Percentiles rank a stretch among this genome's conserved stretches.
These are phyloP conservation scores for Populus hybrid DNA, from an alignment of 441 rosid species.

Conservation along the genomic window DNA sequence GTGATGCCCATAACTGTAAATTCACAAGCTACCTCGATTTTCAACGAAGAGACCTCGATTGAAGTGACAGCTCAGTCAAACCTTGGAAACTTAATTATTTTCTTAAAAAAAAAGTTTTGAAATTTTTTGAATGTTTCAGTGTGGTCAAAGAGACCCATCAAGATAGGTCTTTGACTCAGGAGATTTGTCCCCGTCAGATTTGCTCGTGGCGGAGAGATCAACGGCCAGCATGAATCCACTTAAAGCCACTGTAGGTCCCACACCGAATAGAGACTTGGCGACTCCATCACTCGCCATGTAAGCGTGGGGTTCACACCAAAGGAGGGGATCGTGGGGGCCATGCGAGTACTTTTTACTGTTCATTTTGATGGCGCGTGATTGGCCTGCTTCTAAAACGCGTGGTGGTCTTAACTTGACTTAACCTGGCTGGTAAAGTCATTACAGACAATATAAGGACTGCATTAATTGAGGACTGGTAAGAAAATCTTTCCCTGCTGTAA, in stretches of 20 bases:
- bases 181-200: slow-evolving; percentile 16
- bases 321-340: background rate
- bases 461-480: too few species aligned
- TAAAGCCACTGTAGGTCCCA: slow-evolving; percentile 14
- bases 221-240: slow-evolving; percentile 2
- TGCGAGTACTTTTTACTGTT: background rate
- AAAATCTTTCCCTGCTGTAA: too few species aligned
- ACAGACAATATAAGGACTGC: too few species aligned
- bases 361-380: background rate
- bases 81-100: slow-evolving; percentile 34
- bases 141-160: slow-evolving; percentile 41
- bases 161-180: slow-evolving; percentile 29
- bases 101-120: background rate
- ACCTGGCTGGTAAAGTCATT: background rate
- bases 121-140: slow-evolving; percentile 17
- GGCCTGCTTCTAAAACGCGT: background rate
- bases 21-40: slow-evolving; percentile 23
- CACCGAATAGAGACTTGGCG: background rate
- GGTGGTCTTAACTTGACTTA: background rate
- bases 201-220: slow-evolving; percentile 9
- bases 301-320: slow-evolving; percentile 5
- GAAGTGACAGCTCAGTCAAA: slow-evolving; percentile 60
- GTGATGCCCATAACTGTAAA: slow-evolving; percentile 26
- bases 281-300: slow-evolving; percentile 12
- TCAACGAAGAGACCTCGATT: slow-evolving; percentile 51